Evolutionary conservation across 1,284 basidiomycete species (phyloP).

Genomic region (Rhodotorula sp.): DNA sequence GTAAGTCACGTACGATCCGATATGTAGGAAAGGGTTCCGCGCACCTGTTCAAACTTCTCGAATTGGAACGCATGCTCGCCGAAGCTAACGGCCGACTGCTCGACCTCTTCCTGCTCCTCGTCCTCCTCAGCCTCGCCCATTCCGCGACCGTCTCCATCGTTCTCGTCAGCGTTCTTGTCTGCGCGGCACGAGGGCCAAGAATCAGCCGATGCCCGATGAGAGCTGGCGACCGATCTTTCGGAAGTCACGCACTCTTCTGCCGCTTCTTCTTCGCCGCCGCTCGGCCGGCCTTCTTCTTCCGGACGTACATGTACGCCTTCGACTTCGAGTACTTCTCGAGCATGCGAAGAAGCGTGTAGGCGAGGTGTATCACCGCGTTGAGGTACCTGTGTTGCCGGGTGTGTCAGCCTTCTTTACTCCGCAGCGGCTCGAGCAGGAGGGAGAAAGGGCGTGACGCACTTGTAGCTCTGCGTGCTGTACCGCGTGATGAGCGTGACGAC

Average conservation of each 20-base stretch:
- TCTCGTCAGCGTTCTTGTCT: background rate
- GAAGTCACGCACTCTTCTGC: conserved; percentile 34
- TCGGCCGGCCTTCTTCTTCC: conserved; percentile 62
- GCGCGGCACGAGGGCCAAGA: background rate
- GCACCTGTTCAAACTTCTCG: conserved; percentile 78
- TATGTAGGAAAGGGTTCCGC: conserved; percentile 42
- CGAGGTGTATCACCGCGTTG: conserved; percentile 75
- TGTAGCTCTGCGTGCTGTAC: conserved; percentile 68
- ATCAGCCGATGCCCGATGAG: background rate
- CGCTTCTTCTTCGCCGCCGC: conserved; percentile 54
- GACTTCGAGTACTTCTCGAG: conserved; percentile 79
- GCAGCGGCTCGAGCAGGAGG: background rate
- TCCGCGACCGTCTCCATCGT: conserved; percentile 25
- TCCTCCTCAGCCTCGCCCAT: conserved; percentile 40
- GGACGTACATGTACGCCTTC: conserved; percentile 70
- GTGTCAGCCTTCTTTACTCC: background rate
- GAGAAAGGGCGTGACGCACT: conserved; percentile 46
- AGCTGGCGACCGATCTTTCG: no score
- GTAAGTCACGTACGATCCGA: background rate
- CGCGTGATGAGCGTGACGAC: conserved; percentile 69
- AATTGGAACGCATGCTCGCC: conserved; percentile 86
- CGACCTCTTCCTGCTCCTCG: conserved; percentile 59
- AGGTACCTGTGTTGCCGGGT: conserved; percentile 67
- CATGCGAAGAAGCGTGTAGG: conserved; percentile 77
- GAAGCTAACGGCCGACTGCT: conserved; percentile 52